phyloP scores from a whole-genome alignment of 345 rosid genomes.

The Abelmoschus esculentus region DNA sequence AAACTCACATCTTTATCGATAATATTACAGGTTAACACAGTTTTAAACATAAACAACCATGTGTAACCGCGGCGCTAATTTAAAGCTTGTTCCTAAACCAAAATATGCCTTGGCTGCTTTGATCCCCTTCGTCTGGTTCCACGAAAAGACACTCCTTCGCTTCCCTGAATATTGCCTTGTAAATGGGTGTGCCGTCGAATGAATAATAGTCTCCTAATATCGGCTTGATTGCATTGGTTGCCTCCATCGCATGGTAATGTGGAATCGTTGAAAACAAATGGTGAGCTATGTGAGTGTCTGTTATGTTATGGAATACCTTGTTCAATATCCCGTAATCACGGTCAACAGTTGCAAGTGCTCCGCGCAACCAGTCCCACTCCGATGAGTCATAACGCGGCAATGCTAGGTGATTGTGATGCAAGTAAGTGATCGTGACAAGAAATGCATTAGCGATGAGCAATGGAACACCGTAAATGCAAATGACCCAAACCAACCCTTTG shows the following conservation, averaged over 20 bases:
- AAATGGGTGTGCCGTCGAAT: neutral
- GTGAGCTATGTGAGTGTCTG: neutral
- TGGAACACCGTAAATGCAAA: neutral
- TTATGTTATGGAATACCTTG: conserved; percentile 4
- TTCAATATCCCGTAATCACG: conserved; percentile 2
- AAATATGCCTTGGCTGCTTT: neutral
- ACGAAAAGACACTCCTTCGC: conserved; percentile 4
- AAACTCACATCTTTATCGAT: neutral
- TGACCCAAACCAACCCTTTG: conserved; percentile 50
- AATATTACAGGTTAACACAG: neutral
- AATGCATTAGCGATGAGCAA: neutral
- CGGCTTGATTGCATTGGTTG: conserved; percentile 64
- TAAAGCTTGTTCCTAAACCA: conserved; percentile 3
- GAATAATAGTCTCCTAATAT: neutral
- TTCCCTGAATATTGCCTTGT: neutral
- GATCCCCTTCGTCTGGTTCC: conserved; percentile 3
- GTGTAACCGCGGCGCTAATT: neutral
- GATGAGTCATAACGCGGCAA: neutral
- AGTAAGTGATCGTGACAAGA: neutral
- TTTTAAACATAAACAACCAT: neutral
- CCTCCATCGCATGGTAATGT: conserved; percentile 44
- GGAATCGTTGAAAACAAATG: conserved; percentile 4
- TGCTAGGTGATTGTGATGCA: neutral
- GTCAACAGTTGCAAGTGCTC: neutral
- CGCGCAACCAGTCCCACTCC: conserved; percentile 2